phyloP scores from a whole-genome alignment of 1,284 basidiomycete genomes.

The Cystobasidium pallidum region DNA sequence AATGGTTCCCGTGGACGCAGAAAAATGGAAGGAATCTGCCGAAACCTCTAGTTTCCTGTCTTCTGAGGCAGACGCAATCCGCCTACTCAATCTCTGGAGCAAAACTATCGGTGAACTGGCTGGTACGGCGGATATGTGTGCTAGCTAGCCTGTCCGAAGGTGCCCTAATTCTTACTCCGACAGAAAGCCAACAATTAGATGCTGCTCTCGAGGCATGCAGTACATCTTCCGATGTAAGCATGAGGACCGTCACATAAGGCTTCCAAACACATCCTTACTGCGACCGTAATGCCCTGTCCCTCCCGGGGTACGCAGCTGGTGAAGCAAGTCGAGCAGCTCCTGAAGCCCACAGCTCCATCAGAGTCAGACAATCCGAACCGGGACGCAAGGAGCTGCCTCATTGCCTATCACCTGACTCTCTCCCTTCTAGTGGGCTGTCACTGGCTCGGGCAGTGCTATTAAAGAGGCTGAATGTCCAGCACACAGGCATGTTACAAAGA shows the following conservation, averaged over 20 bases:
- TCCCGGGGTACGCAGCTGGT: too few species aligned
- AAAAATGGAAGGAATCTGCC: too few species aligned
- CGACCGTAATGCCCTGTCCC: too few species aligned
- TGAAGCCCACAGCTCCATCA: neutral
- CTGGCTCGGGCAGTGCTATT: neutral
- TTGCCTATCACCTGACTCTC: neutral
- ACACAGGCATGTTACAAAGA: neutral
- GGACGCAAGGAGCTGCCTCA: neutral
- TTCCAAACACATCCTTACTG: too few species aligned
- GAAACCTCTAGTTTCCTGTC: too few species aligned
- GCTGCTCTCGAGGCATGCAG: neutral
- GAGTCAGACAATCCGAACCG: neutral
- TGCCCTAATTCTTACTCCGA: neutral
- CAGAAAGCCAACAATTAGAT: neutral
- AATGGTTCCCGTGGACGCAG: too few species aligned
- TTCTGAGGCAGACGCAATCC: neutral
- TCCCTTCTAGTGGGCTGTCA: neutral
- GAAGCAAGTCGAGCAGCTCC: neutral
- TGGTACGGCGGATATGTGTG: too few species aligned
- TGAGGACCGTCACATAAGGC: too few species aligned
- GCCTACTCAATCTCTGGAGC: conserved; percentile 16
- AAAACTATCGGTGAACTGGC: conserved; percentile 17
- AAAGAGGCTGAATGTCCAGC: neutral
- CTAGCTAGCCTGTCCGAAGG: too few species aligned
- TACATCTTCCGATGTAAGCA: neutral